Evolutionary conservation across 2,329 filamentous ascomycete species (phyloP), one percentile per base, ranked within the genome.

Genomic region (Pseudocercospora fuligena): DNA sequence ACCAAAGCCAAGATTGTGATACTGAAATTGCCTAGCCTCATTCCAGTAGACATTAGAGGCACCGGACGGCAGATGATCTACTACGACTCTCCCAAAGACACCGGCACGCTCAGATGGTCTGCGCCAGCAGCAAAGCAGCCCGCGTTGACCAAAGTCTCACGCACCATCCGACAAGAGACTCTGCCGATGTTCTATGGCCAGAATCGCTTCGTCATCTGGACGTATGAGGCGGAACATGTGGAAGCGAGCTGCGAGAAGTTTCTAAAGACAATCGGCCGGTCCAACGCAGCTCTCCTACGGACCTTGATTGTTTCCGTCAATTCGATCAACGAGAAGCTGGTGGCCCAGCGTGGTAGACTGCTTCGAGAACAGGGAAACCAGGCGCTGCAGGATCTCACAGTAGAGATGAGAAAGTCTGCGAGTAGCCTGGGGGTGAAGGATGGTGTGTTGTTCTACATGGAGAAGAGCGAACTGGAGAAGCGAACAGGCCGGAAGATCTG

Each of bases 131-230:
- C 36, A n/a, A 40, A n/a, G 14, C 36, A 40, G 36, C 67, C 67
- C 12, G 61, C 65, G 25, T 61, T 69, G 16, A 69, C 67, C 9
- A 60, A 58, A 49, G 64, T 69, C 33, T 69, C 61, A 40, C 64
- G 61, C 16, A 51, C 56, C 21, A 60, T 69, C 40, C 61, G 67
- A 31, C 57, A 47, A 21, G 67, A 69, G 5, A 66, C 67, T n/a
- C 12, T 69, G 3, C 64, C 64, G 11, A 66, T 69, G 61, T 69
- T 66, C 33, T 69, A 66, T 54, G 64, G 67, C 6, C 61, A 46
- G 46, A 69, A 66, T 16, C 59, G 59, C n/a, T 66, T 69, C 47
- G 36, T 40, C 14, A n/a, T 40, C 14, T 16, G 36, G 36, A n/a
- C 36, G 3, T 5, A 40, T 16, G 2, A 40, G 36, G 5, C 36